A percentile compares a stretch with the other conserved stretches of the same genome.
Evolutionary conservation across 2,329 filamentous ascomycete species (phyloP).

Genomic region (Aspergillus viridinutans): DNA sequence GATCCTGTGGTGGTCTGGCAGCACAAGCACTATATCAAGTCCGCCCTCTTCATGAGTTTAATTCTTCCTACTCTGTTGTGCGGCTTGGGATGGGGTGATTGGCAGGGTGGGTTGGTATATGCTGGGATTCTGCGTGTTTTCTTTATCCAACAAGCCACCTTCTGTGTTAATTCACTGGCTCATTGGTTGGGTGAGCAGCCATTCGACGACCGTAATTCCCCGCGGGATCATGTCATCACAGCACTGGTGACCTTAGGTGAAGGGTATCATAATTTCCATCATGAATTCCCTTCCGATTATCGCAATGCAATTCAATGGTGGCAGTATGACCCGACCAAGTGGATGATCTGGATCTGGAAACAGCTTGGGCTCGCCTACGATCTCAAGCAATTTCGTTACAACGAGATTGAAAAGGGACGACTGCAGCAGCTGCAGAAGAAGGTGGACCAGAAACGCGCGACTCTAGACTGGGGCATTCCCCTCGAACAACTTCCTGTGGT

Average conservation of each 20-base stretch:
- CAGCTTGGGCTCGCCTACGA: conserved; percentile 74
- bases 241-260: conserved; percentile 77
- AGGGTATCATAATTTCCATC: conserved; percentile 90
- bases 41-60: conserved; percentile 64
- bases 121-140: conserved; percentile 76
- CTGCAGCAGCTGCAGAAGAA: conserved; percentile 83
- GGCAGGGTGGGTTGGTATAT: conserved; percentile 72
- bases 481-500: conserved; percentile 76
- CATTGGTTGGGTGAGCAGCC: conserved; percentile 86
- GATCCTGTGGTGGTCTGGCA: conserved; percentile 79
- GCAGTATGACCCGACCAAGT: conserved; percentile 85
- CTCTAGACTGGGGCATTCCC: conserved; percentile 76
- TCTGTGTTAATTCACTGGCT: conserved; percentile 83
- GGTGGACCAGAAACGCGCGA: conserved; percentile 72
- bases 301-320: conserved; percentile 82
- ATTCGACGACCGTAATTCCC: conserved; percentile 82
- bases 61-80: conserved; percentile 68
- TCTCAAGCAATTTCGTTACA: conserved; percentile 79
- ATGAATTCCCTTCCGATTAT: conserved; percentile 87
- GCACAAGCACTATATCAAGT: conserved; percentile 75
- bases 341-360: conserved; percentile 76
- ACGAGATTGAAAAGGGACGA: conserved; percentile 84
- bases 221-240: conserved; percentile 76
- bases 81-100: conserved; percentile 72
- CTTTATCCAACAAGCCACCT: conserved; percentile 82